Percentiles rank a stretch among this genome's conserved stretches.
Conservation (phyloP, 2,329 filamentous ascomycete genomes). For the Aspergillus intermedius region DNA sequence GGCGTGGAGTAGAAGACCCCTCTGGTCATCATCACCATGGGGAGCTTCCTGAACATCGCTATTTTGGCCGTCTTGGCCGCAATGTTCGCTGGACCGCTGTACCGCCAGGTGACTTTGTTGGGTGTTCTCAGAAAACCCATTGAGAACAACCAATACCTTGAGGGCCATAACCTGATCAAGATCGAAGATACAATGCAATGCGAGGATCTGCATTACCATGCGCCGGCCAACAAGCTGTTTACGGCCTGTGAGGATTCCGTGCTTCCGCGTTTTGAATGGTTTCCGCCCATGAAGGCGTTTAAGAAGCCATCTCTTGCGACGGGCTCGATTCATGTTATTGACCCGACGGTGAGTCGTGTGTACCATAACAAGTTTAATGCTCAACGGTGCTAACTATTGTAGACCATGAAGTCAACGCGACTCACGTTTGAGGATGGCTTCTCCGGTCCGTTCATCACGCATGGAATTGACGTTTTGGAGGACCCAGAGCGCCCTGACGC, state of each 20-base stretch:
- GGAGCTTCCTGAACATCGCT: slow-evolving; percentile 13
- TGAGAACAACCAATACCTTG: slow-evolving; percentile 7
- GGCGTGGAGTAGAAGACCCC: background rate
- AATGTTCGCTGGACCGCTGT: slow-evolving; percentile 12
- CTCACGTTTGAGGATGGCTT: slow-evolving; percentile 47
- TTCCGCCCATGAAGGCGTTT: slow-evolving; percentile 43
- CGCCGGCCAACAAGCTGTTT: slow-evolving; percentile 45
- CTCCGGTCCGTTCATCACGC: slow-evolving; percentile 49
- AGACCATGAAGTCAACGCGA: slow-evolving; percentile 43
- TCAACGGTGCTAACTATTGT: background rate
- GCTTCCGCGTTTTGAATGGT: slow-evolving; percentile 45
- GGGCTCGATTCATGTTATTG: slow-evolving; percentile 43
- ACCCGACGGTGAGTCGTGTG: slow-evolving; percentile 42
- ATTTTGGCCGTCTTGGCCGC: slow-evolving; percentile 15
- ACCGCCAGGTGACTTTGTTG: slow-evolving; percentile 15
- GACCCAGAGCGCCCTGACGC: slow-evolving; percentile 39
- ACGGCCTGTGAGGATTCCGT: slow-evolving; percentile 49
- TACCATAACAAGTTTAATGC: too few relatives aligned
- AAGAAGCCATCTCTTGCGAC: slow-evolving; percentile 27
- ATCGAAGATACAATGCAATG: slow-evolving; percentile 52
- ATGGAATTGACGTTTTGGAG: slow-evolving; percentile 55
- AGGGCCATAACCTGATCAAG: slow-evolving; percentile 31
- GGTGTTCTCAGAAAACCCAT: slow-evolving; percentile 18
- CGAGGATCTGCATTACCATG: slow-evolving; percentile 55
- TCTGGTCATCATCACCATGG: slow-evolving; percentile 13